phyloP scores from a whole-genome alignment of 1,284 basidiomycete species.

The Meripilus lineatus region DNA sequence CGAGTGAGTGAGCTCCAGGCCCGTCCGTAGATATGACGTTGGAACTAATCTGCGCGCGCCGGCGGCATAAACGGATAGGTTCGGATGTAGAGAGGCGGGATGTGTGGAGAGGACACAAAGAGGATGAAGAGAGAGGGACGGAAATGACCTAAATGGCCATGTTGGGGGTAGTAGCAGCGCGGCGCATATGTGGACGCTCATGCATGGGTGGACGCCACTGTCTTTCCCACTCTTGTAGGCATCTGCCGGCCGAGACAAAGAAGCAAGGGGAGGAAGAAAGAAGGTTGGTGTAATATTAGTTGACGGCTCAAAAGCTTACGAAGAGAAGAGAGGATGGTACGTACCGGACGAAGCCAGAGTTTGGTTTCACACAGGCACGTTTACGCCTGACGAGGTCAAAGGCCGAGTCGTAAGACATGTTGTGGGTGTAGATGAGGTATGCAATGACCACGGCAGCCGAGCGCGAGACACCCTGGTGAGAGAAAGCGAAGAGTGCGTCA shows the following conservation, averaged over 20 bases:
- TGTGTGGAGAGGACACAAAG: too few species aligned
- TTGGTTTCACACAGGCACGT: slow-evolving; percentile 67
- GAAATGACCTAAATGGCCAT: too few species aligned
- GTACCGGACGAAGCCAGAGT: slow-evolving; percentile 47
- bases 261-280: background rate
- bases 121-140: too few species aligned
- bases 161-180: background rate
- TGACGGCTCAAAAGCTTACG: too few species aligned
- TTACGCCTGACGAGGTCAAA: slow-evolving; percentile 49
- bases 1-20: too few species aligned
- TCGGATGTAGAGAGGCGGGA: too few species aligned
- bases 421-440: slow-evolving; percentile 59
- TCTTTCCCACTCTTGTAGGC: slow-evolving; percentile 8
- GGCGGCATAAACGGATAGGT: too few species aligned
- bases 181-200: background rate
- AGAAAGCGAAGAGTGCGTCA: slow-evolving; percentile 11
- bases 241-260: background rate
- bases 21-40: too few species aligned
- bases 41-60: too few species aligned
- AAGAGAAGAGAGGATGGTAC: too few species aligned
- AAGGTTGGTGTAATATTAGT: too few species aligned
- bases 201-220: background rate
- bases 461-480: slow-evolving; percentile 56
- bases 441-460: slow-evolving; percentile 64
- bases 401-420: slow-evolving; percentile 65